These are phyloP conservation scores for Vigna mungo DNA, from an alignment of 306 rosid species.

Conservation along the genomic window DNA sequence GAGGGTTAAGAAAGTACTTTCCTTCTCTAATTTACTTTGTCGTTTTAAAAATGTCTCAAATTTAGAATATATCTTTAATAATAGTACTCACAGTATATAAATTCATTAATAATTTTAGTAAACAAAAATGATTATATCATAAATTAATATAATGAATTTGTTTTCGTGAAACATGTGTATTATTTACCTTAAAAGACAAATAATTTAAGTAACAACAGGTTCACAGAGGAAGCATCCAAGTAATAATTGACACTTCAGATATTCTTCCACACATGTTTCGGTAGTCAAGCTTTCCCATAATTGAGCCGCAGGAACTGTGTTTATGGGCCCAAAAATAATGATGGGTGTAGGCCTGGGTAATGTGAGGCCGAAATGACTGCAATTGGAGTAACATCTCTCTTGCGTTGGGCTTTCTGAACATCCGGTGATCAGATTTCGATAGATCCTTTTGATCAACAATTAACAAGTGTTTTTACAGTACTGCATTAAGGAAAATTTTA, in stretches of 20 bases:
- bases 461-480: background rate
- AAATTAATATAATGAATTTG: no score
- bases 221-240: background rate
- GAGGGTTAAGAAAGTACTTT: conserved; percentile 5
- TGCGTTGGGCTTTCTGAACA: background rate
- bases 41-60: no score
- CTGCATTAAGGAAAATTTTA: background rate
- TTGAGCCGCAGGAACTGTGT: background rate
- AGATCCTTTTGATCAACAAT: background rate
- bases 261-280: background rate
- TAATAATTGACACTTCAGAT: background rate
- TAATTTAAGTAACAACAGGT: no score
- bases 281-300: background rate
- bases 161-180: no score
- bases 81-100: no score
- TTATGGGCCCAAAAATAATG: background rate
- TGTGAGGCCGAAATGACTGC: no score
- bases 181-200: no score
- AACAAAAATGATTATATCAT: no score
- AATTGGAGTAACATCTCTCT: background rate
- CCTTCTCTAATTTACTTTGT: no score
- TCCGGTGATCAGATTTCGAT: background rate
- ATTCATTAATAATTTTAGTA: no score
- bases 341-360: no score
- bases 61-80: no score